phyloP scores from a whole-genome alignment of 2,329 filamentous ascomycete genomes.

The Nemania bipapillata region DNA sequence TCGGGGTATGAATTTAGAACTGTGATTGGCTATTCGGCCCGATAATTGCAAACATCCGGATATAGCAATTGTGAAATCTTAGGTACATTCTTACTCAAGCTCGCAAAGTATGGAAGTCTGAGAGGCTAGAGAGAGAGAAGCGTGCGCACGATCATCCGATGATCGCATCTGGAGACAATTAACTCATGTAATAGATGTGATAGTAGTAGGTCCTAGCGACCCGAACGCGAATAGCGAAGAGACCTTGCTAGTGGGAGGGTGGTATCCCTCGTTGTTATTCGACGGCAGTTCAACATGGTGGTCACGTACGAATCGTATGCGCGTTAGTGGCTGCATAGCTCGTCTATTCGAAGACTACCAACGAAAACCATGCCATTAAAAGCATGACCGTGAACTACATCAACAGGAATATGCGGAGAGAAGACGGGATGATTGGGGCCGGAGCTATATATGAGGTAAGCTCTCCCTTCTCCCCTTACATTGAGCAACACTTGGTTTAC shows the following conservation, averaged over 20 bases:
- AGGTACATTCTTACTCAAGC: neutral
- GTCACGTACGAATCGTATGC: neutral
- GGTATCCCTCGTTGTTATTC: neutral
- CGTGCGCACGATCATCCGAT: neutral
- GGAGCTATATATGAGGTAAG: neutral
- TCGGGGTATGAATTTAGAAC: neutral
- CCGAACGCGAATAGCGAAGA: neutral
- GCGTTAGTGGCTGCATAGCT: neutral
- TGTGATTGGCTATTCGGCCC: slow-evolving; percentile 6
- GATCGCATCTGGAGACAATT: neutral
- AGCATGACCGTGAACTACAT: neutral
- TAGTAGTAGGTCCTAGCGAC: neutral
- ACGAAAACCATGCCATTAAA: neutral
- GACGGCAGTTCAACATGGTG: neutral
- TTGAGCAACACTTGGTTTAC: neutral
- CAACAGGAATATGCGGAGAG: neutral
- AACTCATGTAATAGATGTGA: neutral
- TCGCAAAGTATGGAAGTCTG: neutral
- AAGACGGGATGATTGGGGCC: neutral
- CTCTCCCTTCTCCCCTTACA: slow-evolving; percentile 1
- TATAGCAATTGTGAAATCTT: slow-evolving; percentile 13
- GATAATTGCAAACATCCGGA: slow-evolving; percentile 27
- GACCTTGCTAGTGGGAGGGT: neutral
- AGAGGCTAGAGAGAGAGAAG: neutral
- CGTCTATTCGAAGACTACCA: neutral